Percentiles rank a stretch among this genome's conserved stretches.
Conservation (phyloP, 2,329 filamentous ascomycete species). For the Phialemoniopsis sp. region DNA sequence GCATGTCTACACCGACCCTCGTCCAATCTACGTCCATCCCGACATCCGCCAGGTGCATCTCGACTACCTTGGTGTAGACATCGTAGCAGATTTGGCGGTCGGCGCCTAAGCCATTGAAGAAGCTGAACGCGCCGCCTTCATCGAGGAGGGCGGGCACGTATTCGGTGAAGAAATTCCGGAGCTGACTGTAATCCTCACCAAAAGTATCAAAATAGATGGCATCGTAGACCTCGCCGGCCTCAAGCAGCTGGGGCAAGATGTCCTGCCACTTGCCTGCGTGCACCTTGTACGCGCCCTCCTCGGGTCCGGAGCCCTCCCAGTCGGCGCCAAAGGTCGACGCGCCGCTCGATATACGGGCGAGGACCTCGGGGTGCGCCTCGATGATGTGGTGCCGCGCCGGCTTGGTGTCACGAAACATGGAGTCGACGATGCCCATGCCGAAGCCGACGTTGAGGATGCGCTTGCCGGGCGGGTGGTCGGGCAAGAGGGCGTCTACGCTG, state of each 20-base stretch:
- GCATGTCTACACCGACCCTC: constrained; percentile 68
- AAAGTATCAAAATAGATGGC: constrained; percentile 98
- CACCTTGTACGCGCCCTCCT: constrained; percentile 67
- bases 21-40: constrained; percentile 88
- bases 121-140: constrained; percentile 71
- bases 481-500: constrained; percentile 65
- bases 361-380: constrained; percentile 77
- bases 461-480: constrained; percentile 43
- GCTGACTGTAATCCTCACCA: constrained; percentile 84
- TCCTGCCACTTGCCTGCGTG: constrained; percentile 80
- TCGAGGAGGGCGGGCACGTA: constrained; percentile 77
- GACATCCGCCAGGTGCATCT: constrained; percentile 85
- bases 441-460: constrained; percentile 83
- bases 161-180: constrained; percentile 85
- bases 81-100: constrained; percentile 93
- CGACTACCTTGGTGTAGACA: constrained; percentile 87
- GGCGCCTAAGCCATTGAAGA: constrained; percentile 88
- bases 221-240: constrained; percentile 69
- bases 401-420: constrained; percentile 64
- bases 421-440: constrained; percentile 86
- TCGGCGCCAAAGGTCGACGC: constrained; percentile 43
- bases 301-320: constrained; percentile 53
- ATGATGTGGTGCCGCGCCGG: constrained; percentile 77
- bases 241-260: constrained; percentile 63
- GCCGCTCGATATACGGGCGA: constrained; percentile 52